phyloP scores from a whole-genome alignment of 2,329 filamentous ascomycete species.

The Paecilomyces formosus region DNA sequence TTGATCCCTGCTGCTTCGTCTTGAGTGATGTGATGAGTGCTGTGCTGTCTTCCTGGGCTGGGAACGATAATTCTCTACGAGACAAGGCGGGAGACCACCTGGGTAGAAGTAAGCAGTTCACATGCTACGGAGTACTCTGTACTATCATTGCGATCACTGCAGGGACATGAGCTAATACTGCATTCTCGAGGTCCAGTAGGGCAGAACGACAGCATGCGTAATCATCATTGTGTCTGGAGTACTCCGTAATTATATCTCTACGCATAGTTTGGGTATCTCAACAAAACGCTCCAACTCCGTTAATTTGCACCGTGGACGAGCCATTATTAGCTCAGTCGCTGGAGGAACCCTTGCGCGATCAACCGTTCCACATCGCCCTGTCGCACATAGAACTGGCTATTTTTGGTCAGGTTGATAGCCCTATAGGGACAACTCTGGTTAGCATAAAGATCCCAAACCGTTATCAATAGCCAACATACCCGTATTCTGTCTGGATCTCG shows the following conservation, averaged over 20 bases:
- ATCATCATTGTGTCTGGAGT: not conserved
- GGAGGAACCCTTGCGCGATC: constrained; percentile 90
- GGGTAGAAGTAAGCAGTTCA: not conserved
- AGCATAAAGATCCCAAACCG: not conserved
- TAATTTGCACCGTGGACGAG: not conserved
- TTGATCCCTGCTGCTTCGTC: not conserved
- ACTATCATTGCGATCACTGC: not conserved
- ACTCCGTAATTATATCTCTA: not conserved
- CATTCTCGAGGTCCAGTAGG: too few species aligned
- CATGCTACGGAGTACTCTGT: too few species aligned
- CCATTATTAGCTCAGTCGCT: constrained; percentile 67
- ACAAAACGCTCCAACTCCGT: constrained; percentile 3
- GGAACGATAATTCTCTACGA: not conserved
- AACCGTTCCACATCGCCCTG: constrained; percentile 92
- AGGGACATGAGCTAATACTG: not conserved
- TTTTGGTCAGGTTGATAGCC: constrained; percentile 92
- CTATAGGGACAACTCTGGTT: constrained; percentile 37
- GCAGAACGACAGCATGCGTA: not conserved
- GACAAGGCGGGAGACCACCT: not conserved
- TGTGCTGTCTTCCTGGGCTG: not conserved
- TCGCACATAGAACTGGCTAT: constrained; percentile 95
- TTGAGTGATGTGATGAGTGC: not conserved
- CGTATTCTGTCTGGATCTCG: constrained; percentile 98
- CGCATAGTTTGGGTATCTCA: constrained; percentile 10
- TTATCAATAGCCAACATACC: constrained; percentile 49